Evolutionary conservation across 176 grass and related monocot species (phyloP), one percentile per base, ranked within the genome.

Genomic region (Oryza longistaminata): DNA sequence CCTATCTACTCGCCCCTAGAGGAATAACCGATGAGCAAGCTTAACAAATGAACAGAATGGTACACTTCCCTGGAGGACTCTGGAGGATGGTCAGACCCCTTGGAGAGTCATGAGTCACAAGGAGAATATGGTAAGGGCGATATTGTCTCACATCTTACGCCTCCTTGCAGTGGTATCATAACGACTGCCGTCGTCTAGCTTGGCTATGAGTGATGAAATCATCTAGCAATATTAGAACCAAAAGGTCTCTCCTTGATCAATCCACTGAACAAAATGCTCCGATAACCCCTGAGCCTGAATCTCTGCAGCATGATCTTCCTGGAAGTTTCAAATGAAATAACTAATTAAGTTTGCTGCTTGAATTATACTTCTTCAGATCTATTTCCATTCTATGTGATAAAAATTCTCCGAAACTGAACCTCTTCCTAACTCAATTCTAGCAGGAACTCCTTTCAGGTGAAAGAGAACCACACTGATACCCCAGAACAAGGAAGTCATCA

Each of bases 151-250:
- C 31, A 19, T 84, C 42, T 79, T 19, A 65, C 40, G 48, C 66
- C 83, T 75, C 82, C 19, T 52, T 64, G 77, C 31, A 22, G 49
- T 45, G 21, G 13, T 44, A 27, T 85, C 74, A 72, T 74, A 21
- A 24, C 24, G 70, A 84, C 71, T 17, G 34, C 72, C 60, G 77
- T 72, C 83, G 12, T 84, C 52, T 21, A 80, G 64, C 53, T 80
- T 88, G 62, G 31, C 62, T 80, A 44, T 53, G 35, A 26, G 79
- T 77, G 80, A 75, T 64, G 80, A 73, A 68, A 42, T 75, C 55
- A 87, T 81, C 74, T 79, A 87, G 73, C 27, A n/a, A 83, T 86
- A 85, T 91, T 73, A 94, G 82, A 85, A 95, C 81, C 81, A 90
- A 66, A 94, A 90, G 53, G 64, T 9, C 82, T 88, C 93, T 35